Conservation (phyloP, 371 early-diverging fungal genomes). For the Circinella minor region DNA sequence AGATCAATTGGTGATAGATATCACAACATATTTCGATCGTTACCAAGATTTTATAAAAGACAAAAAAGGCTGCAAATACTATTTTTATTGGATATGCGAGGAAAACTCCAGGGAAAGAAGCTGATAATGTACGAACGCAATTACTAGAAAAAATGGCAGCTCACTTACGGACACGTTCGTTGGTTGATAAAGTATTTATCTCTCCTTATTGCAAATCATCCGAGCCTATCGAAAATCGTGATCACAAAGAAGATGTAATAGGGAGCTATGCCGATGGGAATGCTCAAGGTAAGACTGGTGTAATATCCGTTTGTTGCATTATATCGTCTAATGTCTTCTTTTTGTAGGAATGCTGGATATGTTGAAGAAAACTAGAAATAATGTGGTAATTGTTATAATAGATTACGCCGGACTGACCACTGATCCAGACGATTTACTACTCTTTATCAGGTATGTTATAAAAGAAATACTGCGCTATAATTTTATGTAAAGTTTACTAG, state of each 20-base stretch:
- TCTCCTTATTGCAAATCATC: neutral
- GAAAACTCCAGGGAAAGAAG: slow-evolving; percentile 7
- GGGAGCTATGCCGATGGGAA: slow-evolving; percentile 15
- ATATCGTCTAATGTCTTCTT: slow-evolving; percentile 6
- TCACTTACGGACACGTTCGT: slow-evolving; percentile 1
- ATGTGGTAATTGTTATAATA: slow-evolving; percentile 12
- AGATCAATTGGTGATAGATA: slow-evolving; percentile 7
- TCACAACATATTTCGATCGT: neutral
- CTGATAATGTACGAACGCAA: neutral
- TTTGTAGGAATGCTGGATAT: slow-evolving; percentile 12
- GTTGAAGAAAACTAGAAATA: slow-evolving; percentile 8
- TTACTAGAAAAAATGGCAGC: neutral
- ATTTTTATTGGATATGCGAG: neutral
- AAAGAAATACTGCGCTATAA: slow-evolving; percentile 13
- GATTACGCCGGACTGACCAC: slow-evolving; percentile 20
- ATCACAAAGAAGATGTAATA: neutral
- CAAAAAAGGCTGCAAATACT: neutral
- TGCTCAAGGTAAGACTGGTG: slow-evolving; percentile 3
- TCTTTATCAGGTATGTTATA: slow-evolving; percentile 16
- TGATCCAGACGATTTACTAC: slow-evolving; percentile 15
- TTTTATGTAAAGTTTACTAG: slow-evolving; percentile 13
- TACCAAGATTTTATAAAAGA: slow-evolving; percentile 1
- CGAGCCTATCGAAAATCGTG: slow-evolving; percentile 12
- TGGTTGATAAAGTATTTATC: slow-evolving; percentile 13
- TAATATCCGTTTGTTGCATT: slow-evolving; percentile 5